Conservation (phyloP, 2,329 filamentous ascomycete genomes). For the Plenodomus biglobosus region DNA sequence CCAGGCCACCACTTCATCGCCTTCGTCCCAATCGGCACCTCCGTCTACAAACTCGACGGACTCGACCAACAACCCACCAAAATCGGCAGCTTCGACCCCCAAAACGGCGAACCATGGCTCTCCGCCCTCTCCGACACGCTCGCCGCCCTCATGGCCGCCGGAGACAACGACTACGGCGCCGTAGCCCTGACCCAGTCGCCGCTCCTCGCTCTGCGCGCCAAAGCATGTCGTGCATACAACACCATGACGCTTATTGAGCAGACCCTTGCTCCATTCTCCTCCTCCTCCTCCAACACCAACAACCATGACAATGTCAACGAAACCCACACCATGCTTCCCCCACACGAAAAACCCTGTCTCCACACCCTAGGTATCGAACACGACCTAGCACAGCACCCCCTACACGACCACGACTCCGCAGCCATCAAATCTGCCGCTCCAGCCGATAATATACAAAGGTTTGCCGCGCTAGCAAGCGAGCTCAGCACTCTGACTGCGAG, state of each 20-base stretch:
- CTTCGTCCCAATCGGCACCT: slow-evolving; percentile 73
- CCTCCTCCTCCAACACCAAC: too few relatives aligned
- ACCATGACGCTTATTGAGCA: slow-evolving; percentile 46
- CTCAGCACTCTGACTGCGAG: slow-evolving; percentile 34
- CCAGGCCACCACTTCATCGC: slow-evolving; percentile 84
- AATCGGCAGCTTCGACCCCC: slow-evolving; percentile 50
- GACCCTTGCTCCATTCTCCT: too few relatives aligned
- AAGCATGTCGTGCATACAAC: slow-evolving; percentile 51
- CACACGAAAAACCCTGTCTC: slow-evolving; percentile 22
- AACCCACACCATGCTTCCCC: too few relatives aligned
- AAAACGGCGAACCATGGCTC: slow-evolving; percentile 62
- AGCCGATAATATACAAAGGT: background rate
- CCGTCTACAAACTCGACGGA: slow-evolving; percentile 88
- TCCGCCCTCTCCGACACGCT: slow-evolving; percentile 65
- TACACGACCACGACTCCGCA: slow-evolving; percentile 16
- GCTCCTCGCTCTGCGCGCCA: slow-evolving; percentile 50
- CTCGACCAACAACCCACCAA: slow-evolving; percentile 70
- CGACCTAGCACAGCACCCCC: slow-evolving; percentile 16
- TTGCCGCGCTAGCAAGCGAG: background rate
- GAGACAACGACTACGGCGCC: slow-evolving; percentile 73
- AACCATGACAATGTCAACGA: too few relatives aligned
- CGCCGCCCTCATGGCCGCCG: slow-evolving; percentile 65
- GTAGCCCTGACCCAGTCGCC: slow-evolving; percentile 73
- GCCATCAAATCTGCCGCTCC: background rate
- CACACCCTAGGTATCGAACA: slow-evolving; percentile 19